Evolutionary conservation across 352 stramenopile species (phyloP).

Genomic region (Phytophthora ohioensis): DNA sequence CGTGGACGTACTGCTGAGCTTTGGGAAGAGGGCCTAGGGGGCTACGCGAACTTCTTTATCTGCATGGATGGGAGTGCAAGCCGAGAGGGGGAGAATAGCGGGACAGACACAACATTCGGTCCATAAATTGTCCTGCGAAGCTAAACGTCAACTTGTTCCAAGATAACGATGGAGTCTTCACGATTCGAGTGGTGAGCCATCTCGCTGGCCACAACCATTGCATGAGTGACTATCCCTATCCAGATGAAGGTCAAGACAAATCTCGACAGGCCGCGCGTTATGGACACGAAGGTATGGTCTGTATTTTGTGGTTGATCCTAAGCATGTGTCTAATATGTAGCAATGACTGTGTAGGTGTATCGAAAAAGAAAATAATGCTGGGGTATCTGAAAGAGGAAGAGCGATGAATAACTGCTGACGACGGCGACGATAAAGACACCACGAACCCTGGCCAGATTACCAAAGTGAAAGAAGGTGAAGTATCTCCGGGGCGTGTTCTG

Average conservation of each 20-base stretch:
- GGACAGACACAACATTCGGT: conserved; percentile 6
- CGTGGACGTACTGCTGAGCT: too few relatives aligned
- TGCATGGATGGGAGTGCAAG: conserved; percentile 12
- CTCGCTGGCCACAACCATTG: too few relatives aligned
- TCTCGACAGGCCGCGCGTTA: too few relatives aligned
- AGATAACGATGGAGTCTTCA: too few relatives aligned
- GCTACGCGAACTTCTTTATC: neutral
- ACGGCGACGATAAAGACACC: neutral
- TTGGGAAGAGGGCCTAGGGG: too few relatives aligned
- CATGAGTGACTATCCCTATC: too few relatives aligned
- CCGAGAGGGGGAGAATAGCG: conserved; percentile 1
- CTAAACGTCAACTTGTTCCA: too few relatives aligned
- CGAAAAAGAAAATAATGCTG: neutral
- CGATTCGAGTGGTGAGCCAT: too few relatives aligned
- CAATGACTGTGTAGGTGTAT: neutral
- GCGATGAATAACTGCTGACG: conserved; percentile 1
- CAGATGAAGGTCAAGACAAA: too few relatives aligned
- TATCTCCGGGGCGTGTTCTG: neutral
- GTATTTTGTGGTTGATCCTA: too few relatives aligned
- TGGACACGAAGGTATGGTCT: too few relatives aligned
- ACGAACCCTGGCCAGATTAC: neutral
- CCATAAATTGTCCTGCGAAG: neutral
- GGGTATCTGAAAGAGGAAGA: conserved; percentile 7
- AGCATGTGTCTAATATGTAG: too few relatives aligned
- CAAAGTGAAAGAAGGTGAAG: neutral